A percentile compares a stretch with the other conserved stretches of the same genome.
phyloP scores from a whole-genome alignment of 495 filamentous ascomycete genomes.

The Aspergillus haitiensis region DNA sequence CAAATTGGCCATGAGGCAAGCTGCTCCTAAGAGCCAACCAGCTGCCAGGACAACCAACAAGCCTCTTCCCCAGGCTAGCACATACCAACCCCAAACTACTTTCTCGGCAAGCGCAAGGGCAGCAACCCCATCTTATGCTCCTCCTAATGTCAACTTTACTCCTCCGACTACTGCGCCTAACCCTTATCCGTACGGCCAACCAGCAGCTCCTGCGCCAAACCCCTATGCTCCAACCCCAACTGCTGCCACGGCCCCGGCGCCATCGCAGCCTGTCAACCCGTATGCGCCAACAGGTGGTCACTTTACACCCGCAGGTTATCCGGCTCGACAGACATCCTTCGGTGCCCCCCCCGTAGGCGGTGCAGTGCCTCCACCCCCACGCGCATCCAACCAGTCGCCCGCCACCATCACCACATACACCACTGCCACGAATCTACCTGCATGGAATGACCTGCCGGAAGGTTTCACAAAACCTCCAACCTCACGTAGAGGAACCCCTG shows the following conservation, averaged over 20 bases:
- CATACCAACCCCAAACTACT: conserved; percentile 42
- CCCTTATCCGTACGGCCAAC: conserved; percentile 40
- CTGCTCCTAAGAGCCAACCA: conserved; percentile 43
- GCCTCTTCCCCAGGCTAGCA: conserved; percentile 41
- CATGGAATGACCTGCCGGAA: conserved; percentile 95
- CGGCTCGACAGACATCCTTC: conserved; percentile 49
- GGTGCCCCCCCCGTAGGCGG: conserved; percentile 41
- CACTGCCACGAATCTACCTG: conserved; percentile 65
- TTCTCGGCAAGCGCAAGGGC: conserved; percentile 34
- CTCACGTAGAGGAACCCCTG: conserved; percentile 70
- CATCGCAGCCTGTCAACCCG: conserved; percentile 53
- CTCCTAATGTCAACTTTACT: conserved; percentile 29
- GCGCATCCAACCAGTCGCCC: conserved; percentile 58
- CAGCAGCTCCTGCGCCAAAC: conserved; percentile 43
- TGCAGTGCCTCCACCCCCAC: conserved; percentile 58
- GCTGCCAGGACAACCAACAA: conserved; percentile 29
- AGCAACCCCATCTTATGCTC: conserved; percentile 32
- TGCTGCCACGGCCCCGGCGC: conserved; percentile 50
- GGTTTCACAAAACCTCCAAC: conserved; percentile 70
- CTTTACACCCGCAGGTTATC: conserved; percentile 49
- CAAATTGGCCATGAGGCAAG: conserved; percentile 78
- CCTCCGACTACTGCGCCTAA: conserved; percentile 34
- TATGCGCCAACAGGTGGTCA: conserved; percentile 53
- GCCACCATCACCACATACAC: conserved; percentile 63
- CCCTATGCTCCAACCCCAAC: conserved; percentile 59